Conservation (phyloP, 495 filamentous ascomycete genomes). For the Penicillium fimorum region DNA sequence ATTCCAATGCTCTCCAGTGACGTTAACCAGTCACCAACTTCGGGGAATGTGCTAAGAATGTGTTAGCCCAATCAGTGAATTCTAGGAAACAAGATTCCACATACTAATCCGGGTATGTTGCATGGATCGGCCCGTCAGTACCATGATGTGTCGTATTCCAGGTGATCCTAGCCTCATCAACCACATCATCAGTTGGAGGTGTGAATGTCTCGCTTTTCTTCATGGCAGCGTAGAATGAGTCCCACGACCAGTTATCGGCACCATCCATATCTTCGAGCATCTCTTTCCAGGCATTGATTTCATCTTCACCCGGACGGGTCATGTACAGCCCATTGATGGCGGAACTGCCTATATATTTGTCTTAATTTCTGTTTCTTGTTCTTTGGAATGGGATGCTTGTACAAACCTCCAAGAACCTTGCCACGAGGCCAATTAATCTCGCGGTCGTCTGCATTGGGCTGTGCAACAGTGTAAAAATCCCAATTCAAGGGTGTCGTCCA, state of each 20-base stretch:
- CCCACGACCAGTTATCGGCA: slow-evolving; percentile 35
- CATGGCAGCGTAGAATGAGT: slow-evolving; percentile 34
- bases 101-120: slow-evolving; percentile 49
- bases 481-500: slow-evolving; percentile 42
- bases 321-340: slow-evolving; percentile 37
- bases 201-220: slow-evolving; percentile 45
- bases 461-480: slow-evolving; percentile 34
- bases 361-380: not conserved
- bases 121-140: slow-evolving; percentile 43
- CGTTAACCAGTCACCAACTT: slow-evolving; percentile 31
- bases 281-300: slow-evolving; percentile 35
- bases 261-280: slow-evolving; percentile 36
- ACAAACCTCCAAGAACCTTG: slow-evolving; percentile 39
- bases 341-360: slow-evolving; percentile 28
- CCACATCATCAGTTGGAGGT: slow-evolving; percentile 35
- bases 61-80: not conserved
- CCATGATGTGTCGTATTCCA: slow-evolving; percentile 39
- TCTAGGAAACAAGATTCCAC: not conserved
- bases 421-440: slow-evolving; percentile 36
- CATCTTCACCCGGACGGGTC: slow-evolving; percentile 34
- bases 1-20: slow-evolving; percentile 28
- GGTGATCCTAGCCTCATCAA: slow-evolving; percentile 36
- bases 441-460: slow-evolving; percentile 34
- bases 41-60: slow-evolving; percentile 27
- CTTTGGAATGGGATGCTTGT: not conserved